A percentile compares a stretch with the other conserved stretches of the same genome.
Conservation (phyloP, 768 basidiomycete species). For the Pleurotus sapidus region DNA sequence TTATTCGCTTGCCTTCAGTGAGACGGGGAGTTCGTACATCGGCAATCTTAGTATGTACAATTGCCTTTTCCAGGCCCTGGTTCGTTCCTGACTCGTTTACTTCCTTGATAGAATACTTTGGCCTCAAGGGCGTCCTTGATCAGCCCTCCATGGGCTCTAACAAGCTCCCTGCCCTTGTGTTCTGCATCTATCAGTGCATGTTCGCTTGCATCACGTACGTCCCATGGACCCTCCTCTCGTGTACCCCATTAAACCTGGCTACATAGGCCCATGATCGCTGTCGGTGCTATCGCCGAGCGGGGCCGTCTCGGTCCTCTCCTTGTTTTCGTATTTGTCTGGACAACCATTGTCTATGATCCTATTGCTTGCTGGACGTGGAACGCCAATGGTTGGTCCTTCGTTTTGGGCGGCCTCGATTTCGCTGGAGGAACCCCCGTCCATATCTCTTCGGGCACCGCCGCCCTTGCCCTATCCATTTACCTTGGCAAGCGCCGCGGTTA, state of each 20-base stretch:
- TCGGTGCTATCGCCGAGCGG: slow-evolving; percentile 92
- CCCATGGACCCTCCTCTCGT: neutral
- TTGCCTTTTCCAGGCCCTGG: neutral
- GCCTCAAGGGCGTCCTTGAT: slow-evolving; percentile 72
- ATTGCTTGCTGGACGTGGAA: slow-evolving; percentile 99
- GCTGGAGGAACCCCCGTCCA: slow-evolving; percentile 97
- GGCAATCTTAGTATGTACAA: slow-evolving; percentile 72
- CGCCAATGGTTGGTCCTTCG: slow-evolving; percentile 67
- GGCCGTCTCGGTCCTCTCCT: slow-evolving; percentile 81
- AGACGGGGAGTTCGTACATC: slow-evolving; percentile 71
- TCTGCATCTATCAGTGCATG: slow-evolving; percentile 87
- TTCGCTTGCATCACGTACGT: slow-evolving; percentile 85
- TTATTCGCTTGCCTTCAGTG: slow-evolving; percentile 87
- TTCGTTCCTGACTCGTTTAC: neutral
- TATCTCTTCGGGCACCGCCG: slow-evolving; percentile 91
- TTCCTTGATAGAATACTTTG: slow-evolving; percentile 65
- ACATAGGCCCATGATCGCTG: slow-evolving; percentile 75
- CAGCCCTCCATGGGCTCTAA: slow-evolving; percentile 71
- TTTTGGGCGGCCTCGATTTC: slow-evolving; percentile 85
- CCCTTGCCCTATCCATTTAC: slow-evolving; percentile 86
- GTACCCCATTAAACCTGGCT: slow-evolving; percentile 15
- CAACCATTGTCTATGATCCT: slow-evolving; percentile 87
- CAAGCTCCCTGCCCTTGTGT: slow-evolving; percentile 71
- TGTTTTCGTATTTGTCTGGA: slow-evolving; percentile 90
- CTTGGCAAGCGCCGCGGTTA: slow-evolving; percentile 91